phyloP scores from a whole-genome alignment of 1,284 basidiomycete species.

The Entoloma clypeatum region DNA sequence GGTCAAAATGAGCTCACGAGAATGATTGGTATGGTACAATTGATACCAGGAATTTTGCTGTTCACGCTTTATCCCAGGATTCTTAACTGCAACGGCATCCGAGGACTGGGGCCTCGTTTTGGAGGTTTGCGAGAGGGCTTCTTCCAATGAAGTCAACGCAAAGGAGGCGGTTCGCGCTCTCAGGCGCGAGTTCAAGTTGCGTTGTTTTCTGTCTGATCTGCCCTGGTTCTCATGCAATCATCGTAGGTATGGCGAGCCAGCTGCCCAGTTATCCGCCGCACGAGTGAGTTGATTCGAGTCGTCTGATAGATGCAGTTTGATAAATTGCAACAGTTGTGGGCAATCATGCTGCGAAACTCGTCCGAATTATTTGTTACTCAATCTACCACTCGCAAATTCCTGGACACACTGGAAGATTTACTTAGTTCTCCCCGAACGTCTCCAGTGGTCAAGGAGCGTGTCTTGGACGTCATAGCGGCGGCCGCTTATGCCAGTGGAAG shows the following conservation, averaged over 20 bases:
- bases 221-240: slow-evolving; percentile 1
- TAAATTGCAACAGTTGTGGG: slow-evolving; percentile 59
- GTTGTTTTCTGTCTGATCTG: slow-evolving; percentile 11
- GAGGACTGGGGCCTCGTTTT: slow-evolving; percentile 77
- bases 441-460: slow-evolving; percentile 68
- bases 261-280: slow-evolving; percentile 68
- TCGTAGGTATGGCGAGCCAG: slow-evolving; percentile 62
- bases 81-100: slow-evolving; percentile 66
- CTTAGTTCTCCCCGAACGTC: slow-evolving; percentile 55
- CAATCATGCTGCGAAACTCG: slow-evolving; percentile 75
- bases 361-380: slow-evolving; percentile 62
- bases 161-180: slow-evolving; percentile 74
- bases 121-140: slow-evolving; percentile 74
- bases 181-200: slow-evolving; percentile 72
- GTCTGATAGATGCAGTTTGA: not conserved
- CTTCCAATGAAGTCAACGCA: slow-evolving; percentile 59
- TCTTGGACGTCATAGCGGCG: slow-evolving; percentile 69
- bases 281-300: slow-evolving; percentile 41
- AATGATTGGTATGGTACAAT: slow-evolving; percentile 55
- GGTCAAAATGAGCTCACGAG: slow-evolving; percentile 52
- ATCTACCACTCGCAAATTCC: slow-evolving; percentile 69
- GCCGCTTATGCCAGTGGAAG: slow-evolving; percentile 60
- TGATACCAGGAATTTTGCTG: slow-evolving; percentile 1
- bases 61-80: slow-evolving; percentile 42
- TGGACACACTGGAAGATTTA: slow-evolving; percentile 69